Percentiles rank a stretch among this genome's conserved stretches.
phyloP scores from a whole-genome alignment of 2,329 filamentous ascomycete species.

The Penicillium frequentans region DNA sequence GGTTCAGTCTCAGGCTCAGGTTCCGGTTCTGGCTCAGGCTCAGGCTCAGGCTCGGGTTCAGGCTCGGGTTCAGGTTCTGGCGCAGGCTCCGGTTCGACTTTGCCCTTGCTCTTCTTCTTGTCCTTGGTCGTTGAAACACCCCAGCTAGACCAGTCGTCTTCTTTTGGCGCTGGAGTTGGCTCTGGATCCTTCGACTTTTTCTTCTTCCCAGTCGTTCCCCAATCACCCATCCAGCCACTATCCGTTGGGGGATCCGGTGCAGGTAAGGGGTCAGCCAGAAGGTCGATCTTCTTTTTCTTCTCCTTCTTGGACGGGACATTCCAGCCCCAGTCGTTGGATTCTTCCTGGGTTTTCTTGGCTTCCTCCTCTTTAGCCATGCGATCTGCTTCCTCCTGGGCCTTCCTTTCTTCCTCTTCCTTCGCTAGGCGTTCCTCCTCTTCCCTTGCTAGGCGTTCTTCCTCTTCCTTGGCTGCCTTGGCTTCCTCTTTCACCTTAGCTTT shows the following conservation, averaged over 20 bases:
- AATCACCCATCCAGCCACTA: conserved; percentile 38
- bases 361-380: conserved; percentile 25
- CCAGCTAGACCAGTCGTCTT: conserved; percentile 31
- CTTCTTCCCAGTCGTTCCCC: conserved; percentile 33
- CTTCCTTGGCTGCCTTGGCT: conserved; percentile 11
- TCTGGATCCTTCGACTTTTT: conserved; percentile 36
- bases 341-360: conserved; percentile 10
- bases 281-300: conserved; percentile 34
- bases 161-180: conserved; percentile 22
- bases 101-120: conserved; percentile 35
- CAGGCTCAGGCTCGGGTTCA: conserved; percentile 25
- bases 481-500: conserved; percentile 8
- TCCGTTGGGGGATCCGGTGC: conserved; percentile 26
- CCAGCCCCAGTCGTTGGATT: conserved; percentile 34
- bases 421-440: conserved; percentile 5
- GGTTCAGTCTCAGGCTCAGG: conserved; percentile 20
- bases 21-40: conserved; percentile 33
- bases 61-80: conserved; percentile 21
- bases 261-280: conserved; percentile 28
- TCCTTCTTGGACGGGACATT: conserved; percentile 27
- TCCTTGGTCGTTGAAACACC: conserved; percentile 21
- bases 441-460: conserved; percentile 8
- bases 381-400: conserved; percentile 16
- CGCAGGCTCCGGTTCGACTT: conserved; percentile 21
- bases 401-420: conserved; percentile 9